Conservation (phyloP, 2,329 filamentous ascomycete genomes). For the Clonostachys rosea region DNA sequence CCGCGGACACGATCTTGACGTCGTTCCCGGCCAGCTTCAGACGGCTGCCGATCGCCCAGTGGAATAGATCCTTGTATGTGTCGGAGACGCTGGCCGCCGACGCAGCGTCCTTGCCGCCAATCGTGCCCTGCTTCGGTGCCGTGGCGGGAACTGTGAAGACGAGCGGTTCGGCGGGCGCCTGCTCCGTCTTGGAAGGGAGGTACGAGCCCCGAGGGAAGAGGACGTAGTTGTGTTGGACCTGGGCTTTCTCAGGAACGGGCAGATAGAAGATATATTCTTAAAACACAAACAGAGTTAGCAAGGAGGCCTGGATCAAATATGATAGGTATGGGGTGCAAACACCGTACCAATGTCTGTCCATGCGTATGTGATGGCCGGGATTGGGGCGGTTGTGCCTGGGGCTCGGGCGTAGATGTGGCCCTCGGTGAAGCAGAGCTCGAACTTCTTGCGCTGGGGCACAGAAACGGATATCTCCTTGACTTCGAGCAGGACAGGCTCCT, state of each 20-base stretch:
- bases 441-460: constrained; percentile 64
- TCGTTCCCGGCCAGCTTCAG: constrained; percentile 43
- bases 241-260: constrained; percentile 60
- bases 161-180: constrained; percentile 46
- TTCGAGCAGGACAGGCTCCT: constrained; percentile 50
- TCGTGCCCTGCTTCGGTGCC: constrained; percentile 55
- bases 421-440: constrained; percentile 58
- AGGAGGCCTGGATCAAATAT: neutral
- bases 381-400: constrained; percentile 44
- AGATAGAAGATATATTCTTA: constrained; percentile 59
- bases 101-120: constrained; percentile 43
- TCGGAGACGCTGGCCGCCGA: constrained; percentile 52
- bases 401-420: constrained; percentile 53
- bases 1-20: constrained; percentile 43
- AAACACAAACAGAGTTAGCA: neutral
- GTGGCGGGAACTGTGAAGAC: constrained; percentile 59
- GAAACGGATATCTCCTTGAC: constrained; percentile 65
- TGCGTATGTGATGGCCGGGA: constrained; percentile 49
- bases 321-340: neutral
- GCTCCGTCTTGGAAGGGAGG: constrained; percentile 41
- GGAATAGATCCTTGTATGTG: constrained; percentile 51
- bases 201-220: constrained; percentile 53
- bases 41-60: constrained; percentile 53
- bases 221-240: constrained; percentile 62
- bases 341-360: constrained; percentile 58